These are phyloP conservation scores for Zygosaccharomyces pseudorouxii DNA, from an alignment of 805 yeast species.

Conservation along the genomic window DNA sequence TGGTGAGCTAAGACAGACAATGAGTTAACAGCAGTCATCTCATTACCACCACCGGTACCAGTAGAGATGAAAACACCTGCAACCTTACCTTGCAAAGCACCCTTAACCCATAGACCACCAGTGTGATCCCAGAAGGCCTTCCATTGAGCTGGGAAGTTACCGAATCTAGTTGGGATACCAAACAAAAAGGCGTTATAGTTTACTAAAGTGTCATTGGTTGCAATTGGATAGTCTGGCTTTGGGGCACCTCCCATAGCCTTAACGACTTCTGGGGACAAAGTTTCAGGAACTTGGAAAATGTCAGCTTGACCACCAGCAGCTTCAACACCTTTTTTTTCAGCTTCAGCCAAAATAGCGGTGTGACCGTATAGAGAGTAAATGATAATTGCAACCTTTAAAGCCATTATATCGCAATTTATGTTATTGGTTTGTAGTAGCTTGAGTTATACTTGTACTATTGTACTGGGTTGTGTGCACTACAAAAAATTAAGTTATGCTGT, in stretches of 20 bases:
- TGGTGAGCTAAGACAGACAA: constrained; percentile 69
- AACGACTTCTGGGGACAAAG: constrained; percentile 60
- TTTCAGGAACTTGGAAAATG: constrained; percentile 77
- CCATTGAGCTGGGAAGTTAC: constrained; percentile 75
- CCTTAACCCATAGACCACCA: constrained; percentile 74
- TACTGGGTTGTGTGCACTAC: too few species aligned
- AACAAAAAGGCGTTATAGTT: constrained; percentile 76
- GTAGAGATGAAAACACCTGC: constrained; percentile 71
- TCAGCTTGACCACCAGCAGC: constrained; percentile 66
- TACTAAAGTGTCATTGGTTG: constrained; percentile 52
- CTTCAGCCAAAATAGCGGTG: constrained; percentile 61
- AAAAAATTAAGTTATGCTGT: not conserved
- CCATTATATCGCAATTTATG: constrained; percentile 5
- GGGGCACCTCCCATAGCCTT: constrained; percentile 56
- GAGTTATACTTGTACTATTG: too few species aligned
- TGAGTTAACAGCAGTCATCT: constrained; percentile 59
- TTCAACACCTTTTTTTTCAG: constrained; percentile 64
- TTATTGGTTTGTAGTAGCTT: not conserved
- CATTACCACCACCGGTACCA: constrained; percentile 85
- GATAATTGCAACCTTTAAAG: constrained; percentile 60
- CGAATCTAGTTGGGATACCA: constrained; percentile 85
- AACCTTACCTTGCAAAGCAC: constrained; percentile 68
- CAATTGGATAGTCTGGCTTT: constrained; percentile 60
- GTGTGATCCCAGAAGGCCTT: constrained; percentile 72
- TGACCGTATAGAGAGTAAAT: constrained; percentile 83